Evolutionary conservation across 2,329 filamentous ascomycete genomes (phyloP).

Genomic region (Xylariaceae sp.): DNA sequence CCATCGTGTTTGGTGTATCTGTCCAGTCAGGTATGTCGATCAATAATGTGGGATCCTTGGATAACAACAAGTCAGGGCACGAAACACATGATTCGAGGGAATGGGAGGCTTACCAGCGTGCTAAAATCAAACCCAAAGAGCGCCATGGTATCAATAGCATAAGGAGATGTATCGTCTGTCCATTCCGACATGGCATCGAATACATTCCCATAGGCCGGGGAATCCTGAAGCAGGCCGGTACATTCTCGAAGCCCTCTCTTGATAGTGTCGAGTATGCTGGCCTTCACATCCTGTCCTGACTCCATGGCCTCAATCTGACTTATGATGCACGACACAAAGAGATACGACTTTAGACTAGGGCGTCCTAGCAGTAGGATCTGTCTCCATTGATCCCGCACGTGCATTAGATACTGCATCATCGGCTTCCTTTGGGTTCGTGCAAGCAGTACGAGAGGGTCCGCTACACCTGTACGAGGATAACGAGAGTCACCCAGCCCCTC

Average conservation of each 20-base stretch:
- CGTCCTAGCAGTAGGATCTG: slow-evolving; percentile 32
- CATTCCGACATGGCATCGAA: slow-evolving; percentile 2
- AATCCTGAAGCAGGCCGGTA: slow-evolving; percentile 21
- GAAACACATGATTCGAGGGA: not conserved
- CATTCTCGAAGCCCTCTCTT: slow-evolving; percentile 17
- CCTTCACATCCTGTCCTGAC: slow-evolving; percentile 4
- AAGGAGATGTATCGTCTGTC: slow-evolving; percentile 20
- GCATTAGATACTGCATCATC: slow-evolving; percentile 25
- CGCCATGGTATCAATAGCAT: slow-evolving; percentile 19
- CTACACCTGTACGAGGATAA: no score
- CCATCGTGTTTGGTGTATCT: not conserved
- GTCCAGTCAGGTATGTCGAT: slow-evolving; percentile 23
- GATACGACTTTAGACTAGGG: slow-evolving; percentile 34
- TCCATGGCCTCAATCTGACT: slow-evolving; percentile 30
- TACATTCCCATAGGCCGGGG: slow-evolving; percentile 10
- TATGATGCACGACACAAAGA: slow-evolving; percentile 35
- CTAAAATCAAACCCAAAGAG: slow-evolving; percentile 33
- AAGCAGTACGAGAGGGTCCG: slow-evolving; percentile 28
- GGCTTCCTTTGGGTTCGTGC: slow-evolving; percentile 24
- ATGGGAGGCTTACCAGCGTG: slow-evolving; percentile 21
- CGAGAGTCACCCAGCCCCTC: not conserved
- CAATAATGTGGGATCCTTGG: slow-evolving; percentile 19
- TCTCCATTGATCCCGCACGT: slow-evolving; percentile 30
- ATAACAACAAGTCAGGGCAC: not conserved
- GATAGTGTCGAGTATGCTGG: slow-evolving; percentile 15